Evolutionary conservation across 148 eudicot species (phyloP).

Genomic region (Rhododendron ferrugineum): DNA sequence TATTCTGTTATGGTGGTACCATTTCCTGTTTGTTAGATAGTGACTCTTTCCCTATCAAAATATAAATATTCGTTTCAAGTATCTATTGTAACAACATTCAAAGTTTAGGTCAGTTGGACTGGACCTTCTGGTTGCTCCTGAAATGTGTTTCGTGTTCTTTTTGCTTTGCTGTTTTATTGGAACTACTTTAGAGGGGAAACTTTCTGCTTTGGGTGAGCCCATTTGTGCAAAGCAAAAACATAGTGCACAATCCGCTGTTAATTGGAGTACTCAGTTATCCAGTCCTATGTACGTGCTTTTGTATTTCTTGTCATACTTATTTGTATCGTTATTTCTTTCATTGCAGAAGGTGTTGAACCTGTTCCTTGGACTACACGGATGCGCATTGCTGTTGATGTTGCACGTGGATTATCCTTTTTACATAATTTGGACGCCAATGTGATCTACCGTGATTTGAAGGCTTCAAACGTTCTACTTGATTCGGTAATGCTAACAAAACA

Average conservation of each 20-base stretch:
- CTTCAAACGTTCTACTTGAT: conserved; percentile 26
- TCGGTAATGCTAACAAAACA: conserved; percentile 17
- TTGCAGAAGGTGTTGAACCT: conserved; percentile 25
- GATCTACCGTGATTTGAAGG: conserved; percentile 30
- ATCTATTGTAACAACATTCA: not conserved
- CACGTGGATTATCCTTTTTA: conserved; percentile 29
- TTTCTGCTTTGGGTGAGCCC: not conserved
- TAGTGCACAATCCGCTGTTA: not conserved
- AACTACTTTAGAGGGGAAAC: not conserved
- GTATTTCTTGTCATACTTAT: not conserved
- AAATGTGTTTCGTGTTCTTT: not conserved
- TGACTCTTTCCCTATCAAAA: not conserved
- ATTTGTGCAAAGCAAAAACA: not conserved
- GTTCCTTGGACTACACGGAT: conserved; percentile 30
- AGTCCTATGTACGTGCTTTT: not conserved
- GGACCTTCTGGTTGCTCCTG: conserved; percentile 1
- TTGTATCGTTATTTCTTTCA: not conserved
- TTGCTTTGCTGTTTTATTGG: not conserved
- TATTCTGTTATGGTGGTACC: not conserved
- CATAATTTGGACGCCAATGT: conserved; percentile 22
- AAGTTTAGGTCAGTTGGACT: not conserved
- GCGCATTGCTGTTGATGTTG: conserved; percentile 30
- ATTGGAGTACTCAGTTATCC: not conserved
- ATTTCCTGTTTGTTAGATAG: not conserved
- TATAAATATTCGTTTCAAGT: not conserved